Conservation (phyloP, 495 filamentous ascomycete genomes). For the Aspergillus haitiensis region DNA sequence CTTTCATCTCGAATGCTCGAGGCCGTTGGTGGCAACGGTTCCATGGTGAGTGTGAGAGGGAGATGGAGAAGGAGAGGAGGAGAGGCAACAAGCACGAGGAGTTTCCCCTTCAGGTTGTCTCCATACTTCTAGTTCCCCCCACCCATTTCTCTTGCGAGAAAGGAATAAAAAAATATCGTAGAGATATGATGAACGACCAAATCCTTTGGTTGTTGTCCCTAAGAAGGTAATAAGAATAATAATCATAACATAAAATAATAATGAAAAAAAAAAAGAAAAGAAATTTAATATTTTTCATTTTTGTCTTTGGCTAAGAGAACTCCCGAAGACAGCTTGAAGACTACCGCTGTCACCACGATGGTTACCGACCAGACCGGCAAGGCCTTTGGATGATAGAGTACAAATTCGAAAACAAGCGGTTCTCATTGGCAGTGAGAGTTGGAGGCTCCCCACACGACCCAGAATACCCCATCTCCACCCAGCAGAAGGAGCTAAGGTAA, state of each 20-base stretch:
- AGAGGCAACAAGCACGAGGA: slow-evolving; percentile 15
- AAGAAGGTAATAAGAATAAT: too few species aligned
- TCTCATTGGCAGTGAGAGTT: slow-evolving; percentile 17
- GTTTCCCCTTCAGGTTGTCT: slow-evolving; percentile 24
- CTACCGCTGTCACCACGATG: neutral
- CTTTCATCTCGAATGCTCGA: neutral
- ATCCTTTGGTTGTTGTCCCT: too few species aligned
- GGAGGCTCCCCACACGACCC: slow-evolving; percentile 12
- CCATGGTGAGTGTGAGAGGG: slow-evolving; percentile 5
- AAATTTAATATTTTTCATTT: too few species aligned
- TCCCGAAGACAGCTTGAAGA: slow-evolving; percentile 2
- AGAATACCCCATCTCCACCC: slow-evolving; percentile 5
- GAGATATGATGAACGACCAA: too few species aligned
- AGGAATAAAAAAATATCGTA: neutral
- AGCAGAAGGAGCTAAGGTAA: neutral
- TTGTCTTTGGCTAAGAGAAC: slow-evolving; percentile 1
- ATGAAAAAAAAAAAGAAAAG: too few species aligned
- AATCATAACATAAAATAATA: too few species aligned
- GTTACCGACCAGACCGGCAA: slow-evolving; percentile 5
- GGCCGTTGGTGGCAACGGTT: neutral
- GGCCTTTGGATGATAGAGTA: neutral
- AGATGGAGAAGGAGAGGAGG: neutral
- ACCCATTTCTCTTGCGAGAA: slow-evolving; percentile 21
- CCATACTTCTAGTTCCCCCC: slow-evolving; percentile 11
- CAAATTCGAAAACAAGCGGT: slow-evolving; percentile 14